These are phyloP conservation scores for Geoglossum glabrum DNA, from an alignment of 495 filamentous ascomycete species.

Conservation along the genomic window DNA sequence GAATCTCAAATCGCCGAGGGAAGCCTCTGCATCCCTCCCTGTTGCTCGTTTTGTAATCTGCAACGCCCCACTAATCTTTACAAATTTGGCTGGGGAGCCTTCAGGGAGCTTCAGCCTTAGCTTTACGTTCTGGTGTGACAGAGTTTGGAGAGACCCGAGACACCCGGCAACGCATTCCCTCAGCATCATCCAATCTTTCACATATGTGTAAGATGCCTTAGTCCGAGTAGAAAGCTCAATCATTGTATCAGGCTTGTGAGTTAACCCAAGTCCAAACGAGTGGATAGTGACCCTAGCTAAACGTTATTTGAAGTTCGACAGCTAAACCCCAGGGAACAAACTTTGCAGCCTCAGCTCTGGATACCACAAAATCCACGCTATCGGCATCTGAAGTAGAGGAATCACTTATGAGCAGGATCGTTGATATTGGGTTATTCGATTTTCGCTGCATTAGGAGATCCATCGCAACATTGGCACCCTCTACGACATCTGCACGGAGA, in stretches of 20 bases:
- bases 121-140: slow-evolving; percentile 98
- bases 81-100: slow-evolving; percentile 91
- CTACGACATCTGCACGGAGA: slow-evolving; percentile 87
- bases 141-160: slow-evolving; percentile 78
- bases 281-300: slow-evolving; percentile 66
- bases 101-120: slow-evolving; percentile 87
- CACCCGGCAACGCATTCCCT: slow-evolving; percentile 93
- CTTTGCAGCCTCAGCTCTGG: slow-evolving; percentile 95
- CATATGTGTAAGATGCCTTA: slow-evolving; percentile 92
- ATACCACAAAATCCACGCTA: slow-evolving; percentile 95
- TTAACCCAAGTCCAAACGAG: slow-evolving; percentile 88
- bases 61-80: slow-evolving; percentile 93
- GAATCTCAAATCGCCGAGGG: slow-evolving; percentile 81
- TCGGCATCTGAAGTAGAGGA: slow-evolving; percentile 94
- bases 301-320: neutral
- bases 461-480: slow-evolving; percentile 97
- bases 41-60: slow-evolving; percentile 97
- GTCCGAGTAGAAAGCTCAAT: slow-evolving; percentile 91
- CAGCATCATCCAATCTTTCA: slow-evolving; percentile 99
- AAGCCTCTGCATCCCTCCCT: slow-evolving; percentile 83
- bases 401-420: slow-evolving; percentile 94
- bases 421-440: slow-evolving; percentile 86
- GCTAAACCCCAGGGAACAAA: slow-evolving; percentile 23
- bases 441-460: slow-evolving; percentile 96
- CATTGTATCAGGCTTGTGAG: slow-evolving; percentile 97